Conservation (phyloP, 768 basidiomycete genomes). For the Neoboletus magnificus region DNA sequence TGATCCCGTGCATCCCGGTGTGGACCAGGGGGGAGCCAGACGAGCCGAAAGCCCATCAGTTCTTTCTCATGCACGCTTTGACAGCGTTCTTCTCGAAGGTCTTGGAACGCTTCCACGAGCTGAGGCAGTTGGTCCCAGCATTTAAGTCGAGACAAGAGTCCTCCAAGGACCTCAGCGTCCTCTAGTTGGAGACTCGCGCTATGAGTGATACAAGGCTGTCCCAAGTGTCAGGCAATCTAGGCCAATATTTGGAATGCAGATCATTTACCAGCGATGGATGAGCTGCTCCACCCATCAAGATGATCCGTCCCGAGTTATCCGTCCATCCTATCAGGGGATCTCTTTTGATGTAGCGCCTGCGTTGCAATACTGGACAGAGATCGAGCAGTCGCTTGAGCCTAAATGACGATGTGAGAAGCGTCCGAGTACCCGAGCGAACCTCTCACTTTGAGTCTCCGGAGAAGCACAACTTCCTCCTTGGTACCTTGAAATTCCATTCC, state of each 20-base stretch:
- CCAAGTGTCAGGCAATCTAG: neutral
- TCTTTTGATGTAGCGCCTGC: slow-evolving; percentile 31
- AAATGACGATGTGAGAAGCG: neutral
- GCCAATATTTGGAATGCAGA: neutral
- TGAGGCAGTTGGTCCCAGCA: slow-evolving; percentile 42
- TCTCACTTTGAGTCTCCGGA: slow-evolving; percentile 36
- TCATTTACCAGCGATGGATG: slow-evolving; percentile 48
- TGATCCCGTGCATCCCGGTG: slow-evolving; percentile 42
- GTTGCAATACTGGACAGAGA: slow-evolving; percentile 33
- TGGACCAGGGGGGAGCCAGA: slow-evolving; percentile 41
- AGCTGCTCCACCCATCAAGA: slow-evolving; percentile 54
- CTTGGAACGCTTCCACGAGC: slow-evolving; percentile 52
- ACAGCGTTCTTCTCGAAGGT: slow-evolving; percentile 48
- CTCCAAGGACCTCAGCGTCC: slow-evolving; percentile 29
- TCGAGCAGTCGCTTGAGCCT: slow-evolving; percentile 38
- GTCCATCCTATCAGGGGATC: slow-evolving; percentile 40
- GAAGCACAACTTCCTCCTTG: slow-evolving; percentile 33
- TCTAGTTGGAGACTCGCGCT: slow-evolving; percentile 29
- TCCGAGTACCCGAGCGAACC: neutral
- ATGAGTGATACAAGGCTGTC: slow-evolving; percentile 45
- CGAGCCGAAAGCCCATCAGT: slow-evolving; percentile 37
- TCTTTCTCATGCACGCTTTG: slow-evolving; percentile 41
- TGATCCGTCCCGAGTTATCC: slow-evolving; percentile 45
- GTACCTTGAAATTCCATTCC: slow-evolving; percentile 34
- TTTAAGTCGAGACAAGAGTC: slow-evolving; percentile 39